Conservation (phyloP, 192 early-diverging fungal genomes). For the Spinellus fusiger region DNA sequence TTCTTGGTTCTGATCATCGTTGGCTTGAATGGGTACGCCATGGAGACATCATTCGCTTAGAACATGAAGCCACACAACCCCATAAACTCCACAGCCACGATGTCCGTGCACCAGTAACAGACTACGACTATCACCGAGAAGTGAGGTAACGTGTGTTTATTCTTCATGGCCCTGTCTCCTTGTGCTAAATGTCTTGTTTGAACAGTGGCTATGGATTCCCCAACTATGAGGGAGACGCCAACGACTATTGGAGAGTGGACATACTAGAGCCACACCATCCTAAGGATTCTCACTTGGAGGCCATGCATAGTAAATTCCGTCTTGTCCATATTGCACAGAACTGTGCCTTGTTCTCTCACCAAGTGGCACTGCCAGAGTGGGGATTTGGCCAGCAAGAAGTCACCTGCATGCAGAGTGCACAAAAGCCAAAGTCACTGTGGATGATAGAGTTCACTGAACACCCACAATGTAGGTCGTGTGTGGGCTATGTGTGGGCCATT, state of each 20-base stretch:
- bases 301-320: slow-evolving; percentile 63
- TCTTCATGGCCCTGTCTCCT: background rate
- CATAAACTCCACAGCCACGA: slow-evolving; percentile 74
- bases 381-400: slow-evolving; percentile 89
- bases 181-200: background rate
- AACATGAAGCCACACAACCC: slow-evolving; percentile 51
- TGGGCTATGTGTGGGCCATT: too few relatives aligned
- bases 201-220: slow-evolving; percentile 60
- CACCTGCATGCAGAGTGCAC: slow-evolving; percentile 82
- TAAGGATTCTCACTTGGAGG: too few relatives aligned
- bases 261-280: slow-evolving; percentile 64
- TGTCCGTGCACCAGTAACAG: slow-evolving; percentile 58
- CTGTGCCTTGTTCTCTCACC: slow-evolving; percentile 80
- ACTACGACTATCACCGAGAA: slow-evolving; percentile 69
- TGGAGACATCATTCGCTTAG: slow-evolving; percentile 75
- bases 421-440: slow-evolving; percentile 69
- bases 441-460: slow-evolving; percentile 64
- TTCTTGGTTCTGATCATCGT: slow-evolving; percentile 16
- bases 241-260: slow-evolving; percentile 88
- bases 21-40: slow-evolving; percentile 50
- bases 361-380: slow-evolving; percentile 84
- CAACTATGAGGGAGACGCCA: slow-evolving; percentile 77
- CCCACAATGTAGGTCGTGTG: slow-evolving; percentile 34
- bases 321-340: slow-evolving; percentile 67
- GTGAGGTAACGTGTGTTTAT: slow-evolving; percentile 37